Evolutionary conservation across 352 stramenopile species (phyloP).

Genomic region (Albugo candida): DNA sequence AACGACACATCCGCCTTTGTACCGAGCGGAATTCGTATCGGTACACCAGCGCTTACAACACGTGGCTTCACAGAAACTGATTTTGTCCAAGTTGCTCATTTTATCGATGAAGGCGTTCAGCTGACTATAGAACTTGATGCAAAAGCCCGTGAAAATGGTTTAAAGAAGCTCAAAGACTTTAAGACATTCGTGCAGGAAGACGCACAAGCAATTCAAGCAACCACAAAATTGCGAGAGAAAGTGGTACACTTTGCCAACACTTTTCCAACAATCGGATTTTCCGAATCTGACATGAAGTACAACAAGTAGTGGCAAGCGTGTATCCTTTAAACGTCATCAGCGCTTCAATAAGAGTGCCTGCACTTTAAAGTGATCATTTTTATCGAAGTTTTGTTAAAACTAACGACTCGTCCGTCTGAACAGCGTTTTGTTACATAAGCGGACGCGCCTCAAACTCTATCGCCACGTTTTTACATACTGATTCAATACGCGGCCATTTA

Average conservation of each 20-base stretch:
- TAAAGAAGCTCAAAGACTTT: slow-evolving; percentile 89
- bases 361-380: too few species aligned
- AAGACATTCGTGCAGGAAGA: slow-evolving; percentile 58
- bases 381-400: too few species aligned
- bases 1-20: slow-evolving; percentile 94
- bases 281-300: slow-evolving; percentile 84
- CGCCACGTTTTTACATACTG: too few species aligned
- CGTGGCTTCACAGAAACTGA: slow-evolving; percentile 91
- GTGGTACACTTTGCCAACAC: slow-evolving; percentile 87
- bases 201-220: slow-evolving; percentile 24
- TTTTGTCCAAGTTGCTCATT: slow-evolving; percentile 88
- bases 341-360: too few species aligned
- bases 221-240: slow-evolving; percentile 66
- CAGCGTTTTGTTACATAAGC: too few species aligned
- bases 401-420: too few species aligned
- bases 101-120: slow-evolving; percentile 89
- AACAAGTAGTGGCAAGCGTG: slow-evolving; percentile 3
- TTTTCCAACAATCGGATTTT: slow-evolving; percentile 94
- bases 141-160: slow-evolving; percentile 78
- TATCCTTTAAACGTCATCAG: too few species aligned
- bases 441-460: too few species aligned
- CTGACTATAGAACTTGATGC: slow-evolving; percentile 85
- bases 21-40: slow-evolving; percentile 93
- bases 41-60: slow-evolving; percentile 88
- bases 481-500: too few species aligned